Percentiles rank a stretch among this genome's conserved stretches.
These are phyloP conservation scores for Meira miltonrushii DNA, from an alignment of 1,284 basidiomycete species.

Conservation along the genomic window DNA sequence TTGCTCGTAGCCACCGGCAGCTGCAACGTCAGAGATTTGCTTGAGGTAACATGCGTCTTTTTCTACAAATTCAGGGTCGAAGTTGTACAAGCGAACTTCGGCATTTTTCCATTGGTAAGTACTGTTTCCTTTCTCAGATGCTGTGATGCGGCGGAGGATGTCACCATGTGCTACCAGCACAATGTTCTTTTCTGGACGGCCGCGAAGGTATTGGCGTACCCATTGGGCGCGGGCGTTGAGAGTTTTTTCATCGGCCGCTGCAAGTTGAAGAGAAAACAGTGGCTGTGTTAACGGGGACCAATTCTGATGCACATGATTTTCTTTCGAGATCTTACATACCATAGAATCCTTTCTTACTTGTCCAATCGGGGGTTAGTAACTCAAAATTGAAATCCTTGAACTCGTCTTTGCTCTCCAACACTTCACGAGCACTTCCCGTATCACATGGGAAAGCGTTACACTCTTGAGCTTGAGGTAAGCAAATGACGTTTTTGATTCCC, in stretches of 20 bases:
- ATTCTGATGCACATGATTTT: background rate
- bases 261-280: constrained; percentile 1
- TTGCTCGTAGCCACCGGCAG: constrained; percentile 35
- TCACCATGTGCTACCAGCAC: constrained; percentile 51
- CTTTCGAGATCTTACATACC: constrained; percentile 4
- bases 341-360: constrained; percentile 47
- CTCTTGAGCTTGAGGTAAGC: constrained; percentile 49
- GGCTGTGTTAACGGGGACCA: background rate
- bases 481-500: constrained; percentile 31
- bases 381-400: constrained; percentile 42
- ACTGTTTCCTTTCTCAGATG: constrained; percentile 15
- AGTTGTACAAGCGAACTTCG: constrained; percentile 45
- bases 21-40: constrained; percentile 29
- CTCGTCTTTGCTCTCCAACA: constrained; percentile 41
- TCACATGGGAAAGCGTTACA: constrained; percentile 50
- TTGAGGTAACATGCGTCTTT: constrained; percentile 33
- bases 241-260: constrained; percentile 28
- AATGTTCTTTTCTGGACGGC: constrained; percentile 44
- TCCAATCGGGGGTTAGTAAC: constrained; percentile 50
- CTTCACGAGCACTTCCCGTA: constrained; percentile 42
- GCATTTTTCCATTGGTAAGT: constrained; percentile 44
- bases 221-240: constrained; percentile 45
- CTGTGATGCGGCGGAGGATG: constrained; percentile 45
- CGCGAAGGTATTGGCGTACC: constrained; percentile 48
- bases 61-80: constrained; percentile 32